Base-by-base conservation (phyloP, 352 stramenopile genomes). In the Phytopythium aichiense region DNA sequence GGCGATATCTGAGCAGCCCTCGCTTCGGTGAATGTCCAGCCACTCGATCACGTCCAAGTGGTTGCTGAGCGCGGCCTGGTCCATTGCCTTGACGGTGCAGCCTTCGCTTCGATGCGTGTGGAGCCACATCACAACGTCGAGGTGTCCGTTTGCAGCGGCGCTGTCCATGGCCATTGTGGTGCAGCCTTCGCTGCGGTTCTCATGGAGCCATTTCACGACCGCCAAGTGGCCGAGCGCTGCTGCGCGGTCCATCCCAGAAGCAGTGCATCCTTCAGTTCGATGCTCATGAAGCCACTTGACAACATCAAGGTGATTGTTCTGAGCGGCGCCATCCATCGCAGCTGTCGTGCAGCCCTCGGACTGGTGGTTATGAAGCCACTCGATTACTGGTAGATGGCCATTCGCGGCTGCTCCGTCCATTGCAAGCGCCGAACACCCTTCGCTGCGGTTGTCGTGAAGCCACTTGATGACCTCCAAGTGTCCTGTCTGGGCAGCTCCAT, bases 361-460 rank as follows among this genome's bases (percentile, higher is more conserved):
- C 8, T 64, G 51, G 23, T 71, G 73, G 0, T 16, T 30, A 18
- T 73, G 62, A n/a, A 76, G 58, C 69, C 69, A 76, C 55, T 68
- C 43, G 0, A 73, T 40, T 12, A 76, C 60, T 5, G 65, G 20
- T 1, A 73, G 37, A 30, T 76, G 66, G 15, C 66, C 63, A 25
- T 71, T 68, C 12, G 59, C 63, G 9, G 66, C 66, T 1, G 69
- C 69, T 38, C 67, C 63, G 46, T 73, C 63, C 66, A 76, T 76
- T 16, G 66, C 69, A 30, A 25, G 56, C 13, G 28, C 38, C 8
- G 35, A 42, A 23, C 53, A 59, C 18, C 51, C 51, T 40, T 57
- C 51, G 30, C 18, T 45, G 13, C 51, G 31, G n/a, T 57, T n/a
- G 18, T 25, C 30, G 31, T 57, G 51, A 16, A 57, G 18, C 51